These are phyloP conservation scores for Penicillium malachiteum DNA, from an alignment of 495 filamentous ascomycete genomes.

Conservation along the genomic window DNA sequence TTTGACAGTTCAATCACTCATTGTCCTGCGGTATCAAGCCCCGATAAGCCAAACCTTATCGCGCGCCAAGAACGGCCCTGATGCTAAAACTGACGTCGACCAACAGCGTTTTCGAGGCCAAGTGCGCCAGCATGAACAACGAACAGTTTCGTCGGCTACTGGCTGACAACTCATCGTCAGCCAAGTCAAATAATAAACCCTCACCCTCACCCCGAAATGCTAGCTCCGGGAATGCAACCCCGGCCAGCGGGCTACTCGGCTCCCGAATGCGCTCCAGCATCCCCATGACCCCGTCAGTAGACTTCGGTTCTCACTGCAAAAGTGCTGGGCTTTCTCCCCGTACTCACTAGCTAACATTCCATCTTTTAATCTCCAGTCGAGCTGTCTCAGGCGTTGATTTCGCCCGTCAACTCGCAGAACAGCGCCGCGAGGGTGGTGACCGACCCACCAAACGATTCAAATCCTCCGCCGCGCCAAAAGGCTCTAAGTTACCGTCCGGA, in stretches of 20 bases:
- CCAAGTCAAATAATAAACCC: constrained; percentile 16
- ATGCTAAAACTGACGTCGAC: constrained; percentile 20
- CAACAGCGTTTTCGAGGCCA: background rate
- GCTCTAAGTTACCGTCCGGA: constrained; percentile 71
- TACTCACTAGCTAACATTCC: constrained; percentile 15
- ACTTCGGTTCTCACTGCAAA: constrained; percentile 9
- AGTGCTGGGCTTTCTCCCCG: too few species aligned
- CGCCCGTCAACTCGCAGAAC: constrained; percentile 80
- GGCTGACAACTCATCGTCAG: constrained; percentile 42
- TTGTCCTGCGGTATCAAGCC: background rate
- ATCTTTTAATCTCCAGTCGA: constrained; percentile 51
- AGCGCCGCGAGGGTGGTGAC: constrained; percentile 52
- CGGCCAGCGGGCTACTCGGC: constrained; percentile 21
- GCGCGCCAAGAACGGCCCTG: constrained; percentile 12
- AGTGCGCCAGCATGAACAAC: constrained; percentile 74
- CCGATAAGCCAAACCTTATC: constrained; percentile 14
- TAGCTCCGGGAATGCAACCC: constrained; percentile 21
- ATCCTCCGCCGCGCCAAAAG: constrained; percentile 77
- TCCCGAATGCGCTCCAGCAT: constrained; percentile 66
- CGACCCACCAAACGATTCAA: constrained; percentile 66
- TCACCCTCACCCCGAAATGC: constrained; percentile 18
- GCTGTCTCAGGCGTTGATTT: constrained; percentile 71
- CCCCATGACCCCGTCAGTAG: constrained; percentile 76
- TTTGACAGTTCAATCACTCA: background rate
- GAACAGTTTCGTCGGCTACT: constrained; percentile 91